Evolutionary conservation across 768 basidiomycete genomes (phyloP), one percentile per base, ranked within the genome.

Genomic region (Phylloporus arenicola): DNA sequence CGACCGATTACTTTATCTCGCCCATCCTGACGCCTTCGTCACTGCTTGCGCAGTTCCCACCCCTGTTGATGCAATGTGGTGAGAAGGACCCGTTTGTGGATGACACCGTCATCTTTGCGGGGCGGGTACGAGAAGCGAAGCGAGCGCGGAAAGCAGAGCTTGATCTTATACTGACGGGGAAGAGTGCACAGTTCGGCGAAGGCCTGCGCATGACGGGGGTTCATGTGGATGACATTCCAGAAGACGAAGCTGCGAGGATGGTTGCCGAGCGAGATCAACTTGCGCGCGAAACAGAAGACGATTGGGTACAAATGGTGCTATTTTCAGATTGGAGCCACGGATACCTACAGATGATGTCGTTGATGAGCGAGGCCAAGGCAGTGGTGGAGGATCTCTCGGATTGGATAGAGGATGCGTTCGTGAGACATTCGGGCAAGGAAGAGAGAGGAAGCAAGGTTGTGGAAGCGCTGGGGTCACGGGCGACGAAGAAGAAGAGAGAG

Each of bases 301-400:
- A 96, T 65, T 94, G 93, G 93, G 92, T 96, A 19, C 86, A 88
- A 65, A 84, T 92, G 76, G 83, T 89, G 56, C 79, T 97, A 50
- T 91, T 95, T 68, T 88, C 89, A 27, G 94, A 94, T 43, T 97
- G 94, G 96, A 92, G 90, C 60, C 93, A 96, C 68, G 95, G 92
- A 33, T 97, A 92, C 72, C 77, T 95, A 59, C 95, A 96, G 73
- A 99, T 99, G 95, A 79, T 86, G 34, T 72, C 80, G 20, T 68
- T 97, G 58, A 88, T 99, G 82, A 72, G 69, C 37, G 92, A 94
- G 59, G 91, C 88, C 14, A 80, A 76, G 62, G 80, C 78, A 50
- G 87, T 85, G 19, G 84, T 94, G 56, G 76, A 82, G 54, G 87
- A 91, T 55, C 74, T 93, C 53, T 94, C 86, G 10, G 89, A 89